A percentile compares a stretch with the other conserved stretches of the same genome.
phyloP scores from a whole-genome alignment of 2,329 filamentous ascomycete species.

The Trichoderma sp. region DNA sequence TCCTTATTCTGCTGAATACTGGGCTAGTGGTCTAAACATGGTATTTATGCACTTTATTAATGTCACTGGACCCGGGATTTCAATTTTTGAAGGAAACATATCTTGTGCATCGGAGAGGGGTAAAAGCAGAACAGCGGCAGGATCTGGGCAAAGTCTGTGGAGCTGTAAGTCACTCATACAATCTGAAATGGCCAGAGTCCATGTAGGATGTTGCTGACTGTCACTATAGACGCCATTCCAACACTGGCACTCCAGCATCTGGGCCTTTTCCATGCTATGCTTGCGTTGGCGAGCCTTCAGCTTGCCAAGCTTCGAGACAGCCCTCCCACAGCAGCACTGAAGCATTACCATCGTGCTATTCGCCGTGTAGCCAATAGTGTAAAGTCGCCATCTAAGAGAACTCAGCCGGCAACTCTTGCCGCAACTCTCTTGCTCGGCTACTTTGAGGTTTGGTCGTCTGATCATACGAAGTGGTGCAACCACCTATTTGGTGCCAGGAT shows the following conservation, averaged over 20 bases:
- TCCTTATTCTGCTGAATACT: slow-evolving; percentile 69
- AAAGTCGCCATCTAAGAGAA: slow-evolving; percentile 65
- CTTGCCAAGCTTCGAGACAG: slow-evolving; percentile 78
- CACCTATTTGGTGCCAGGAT: slow-evolving; percentile 84
- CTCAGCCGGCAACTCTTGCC: slow-evolving; percentile 80
- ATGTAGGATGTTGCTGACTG: neutral
- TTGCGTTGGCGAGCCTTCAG: slow-evolving; percentile 83
- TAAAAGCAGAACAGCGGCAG: slow-evolving; percentile 62
- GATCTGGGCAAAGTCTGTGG: slow-evolving; percentile 66
- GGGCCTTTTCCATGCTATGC: slow-evolving; percentile 86
- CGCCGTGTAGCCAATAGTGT: slow-evolving; percentile 77
- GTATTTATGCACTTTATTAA: slow-evolving; percentile 93
- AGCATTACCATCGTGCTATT: slow-evolving; percentile 87
- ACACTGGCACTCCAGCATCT: slow-evolving; percentile 80
- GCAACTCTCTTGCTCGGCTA: slow-evolving; percentile 84
- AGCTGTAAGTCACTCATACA: slow-evolving; percentile 51
- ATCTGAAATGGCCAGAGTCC: neutral
- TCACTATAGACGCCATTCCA: slow-evolving; percentile 67
- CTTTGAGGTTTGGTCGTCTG: slow-evolving; percentile 92
- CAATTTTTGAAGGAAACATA: slow-evolving; percentile 82
- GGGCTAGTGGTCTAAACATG: slow-evolving; percentile 75
- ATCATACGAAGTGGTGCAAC: slow-evolving; percentile 94
- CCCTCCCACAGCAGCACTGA: slow-evolving; percentile 77
- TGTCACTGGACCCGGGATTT: slow-evolving; percentile 82
- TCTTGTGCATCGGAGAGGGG: slow-evolving; percentile 64